Evolutionary conservation across 768 basidiomycete genomes (phyloP), one percentile per base, ranked within the genome.

Genomic region (Mycena leptocephala): DNA sequence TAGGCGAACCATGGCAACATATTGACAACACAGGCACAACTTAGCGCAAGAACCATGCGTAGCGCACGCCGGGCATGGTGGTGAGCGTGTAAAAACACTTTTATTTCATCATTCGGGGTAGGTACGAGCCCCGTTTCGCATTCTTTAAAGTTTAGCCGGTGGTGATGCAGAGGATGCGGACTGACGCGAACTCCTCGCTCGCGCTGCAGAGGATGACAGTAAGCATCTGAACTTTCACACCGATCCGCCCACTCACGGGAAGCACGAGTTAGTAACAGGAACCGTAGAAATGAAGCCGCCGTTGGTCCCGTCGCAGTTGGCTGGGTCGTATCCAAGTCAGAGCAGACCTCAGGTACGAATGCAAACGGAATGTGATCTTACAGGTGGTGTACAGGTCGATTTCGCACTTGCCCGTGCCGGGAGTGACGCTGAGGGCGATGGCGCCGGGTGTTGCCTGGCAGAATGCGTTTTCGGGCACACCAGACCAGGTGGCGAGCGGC

Each of bases 371-470:
- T 22, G 39, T 32, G 51, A 18, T 32, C 70, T 48, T 48, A 72
- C 70, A 62, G 24, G 61, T 53, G n/a, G 70, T 51, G 35, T 53
- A 72, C 24, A 64, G 13, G 46, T 72, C 70, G 11, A 72, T 72
- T 35, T 62, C 46, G 61, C 70, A 72, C 5, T 51, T 46, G 18
- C 8, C 30, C 3, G 70, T 64, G 39, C 70, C 70, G 11, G 32
- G 22, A 13, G 35, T 64, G 61, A 72, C 22, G 26, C 20, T 55
- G 35, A 72, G 48, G 20, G 70, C 30, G 43, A 72, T 13, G 30
- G 70, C 70, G 48, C 70, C 70, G 10, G 70, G 70, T 33, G 70
- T 72, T 10, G 70, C 46, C n/a, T 63, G 46, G 61, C 70, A 72
- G 48, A 39, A 37, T 16, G 48, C 61, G 24, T 53, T 41, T 16